These are phyloP conservation scores for Candida dubliniensis DNA, from an alignment of 1,139 yeast genomes.

Conservation along the genomic window DNA sequence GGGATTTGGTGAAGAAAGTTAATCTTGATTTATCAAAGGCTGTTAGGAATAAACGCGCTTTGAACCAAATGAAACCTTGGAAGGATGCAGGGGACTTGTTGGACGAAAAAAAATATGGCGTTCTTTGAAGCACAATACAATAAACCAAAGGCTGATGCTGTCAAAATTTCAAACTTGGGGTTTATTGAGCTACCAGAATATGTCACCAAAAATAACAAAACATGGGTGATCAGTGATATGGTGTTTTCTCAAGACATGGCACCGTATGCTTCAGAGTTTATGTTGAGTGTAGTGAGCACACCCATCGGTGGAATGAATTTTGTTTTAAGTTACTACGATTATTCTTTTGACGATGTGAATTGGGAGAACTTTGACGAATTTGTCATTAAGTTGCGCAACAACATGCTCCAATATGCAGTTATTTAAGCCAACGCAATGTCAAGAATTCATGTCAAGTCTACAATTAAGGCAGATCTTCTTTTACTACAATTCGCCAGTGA, in stretches of 20 bases:
- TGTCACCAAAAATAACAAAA: conserved; percentile 2
- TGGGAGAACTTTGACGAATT: conserved; percentile 26
- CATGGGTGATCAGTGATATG: conserved; percentile 32
- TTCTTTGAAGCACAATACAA: conserved; percentile 26
- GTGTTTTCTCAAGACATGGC: conserved; percentile 42
- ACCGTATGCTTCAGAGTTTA: conserved; percentile 37
- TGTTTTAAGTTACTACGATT: conserved; percentile 32
- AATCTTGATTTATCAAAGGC: conserved; percentile 21
- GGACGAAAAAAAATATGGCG: conserved; percentile 19
- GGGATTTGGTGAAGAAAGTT: conserved; percentile 33
- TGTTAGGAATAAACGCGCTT: conserved; percentile 23
- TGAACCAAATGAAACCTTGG: conserved; percentile 26
- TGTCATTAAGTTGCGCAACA: conserved; percentile 20
- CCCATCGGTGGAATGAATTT: conserved; percentile 36
- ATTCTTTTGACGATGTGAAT: conserved; percentile 23
- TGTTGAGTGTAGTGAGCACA: conserved; percentile 35
- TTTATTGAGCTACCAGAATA: conserved; percentile 22
- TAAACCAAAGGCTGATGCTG: conserved; percentile 32
- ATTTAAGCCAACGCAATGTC: conserved; percentile 6
- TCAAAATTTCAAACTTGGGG: conserved; percentile 45
- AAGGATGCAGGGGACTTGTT: conserved; percentile 18
- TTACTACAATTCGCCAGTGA: not conserved
- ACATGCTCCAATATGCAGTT: conserved; percentile 18
- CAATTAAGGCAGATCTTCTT: too few species aligned
- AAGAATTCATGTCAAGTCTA: not conserved